Percentiles rank a stretch among this genome's conserved stretches.
phyloP scores from a whole-genome alignment of 192 early-diverging fungal species.

The Allomyces javanicus region DNA sequence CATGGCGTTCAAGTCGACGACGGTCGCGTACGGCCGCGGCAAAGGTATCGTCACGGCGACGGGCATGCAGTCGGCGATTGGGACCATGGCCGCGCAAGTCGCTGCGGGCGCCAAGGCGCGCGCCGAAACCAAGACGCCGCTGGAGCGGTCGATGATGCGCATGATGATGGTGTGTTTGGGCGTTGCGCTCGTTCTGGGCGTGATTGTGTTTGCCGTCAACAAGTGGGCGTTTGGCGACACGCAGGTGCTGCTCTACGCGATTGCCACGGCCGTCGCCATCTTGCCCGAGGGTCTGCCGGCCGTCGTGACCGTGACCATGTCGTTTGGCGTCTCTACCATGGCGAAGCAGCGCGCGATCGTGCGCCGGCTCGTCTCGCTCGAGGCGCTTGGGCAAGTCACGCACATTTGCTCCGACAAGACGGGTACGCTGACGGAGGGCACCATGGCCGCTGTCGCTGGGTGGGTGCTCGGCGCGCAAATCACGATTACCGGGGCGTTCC shows the following conservation, averaged over 20 bases:
- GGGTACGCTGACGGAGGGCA: conserved; percentile 89
- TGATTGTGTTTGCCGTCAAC: conserved; percentile 42
- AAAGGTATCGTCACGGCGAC: conserved; percentile 83
- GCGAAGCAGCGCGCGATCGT: conserved; percentile 73
- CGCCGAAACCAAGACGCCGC: conserved; percentile 30
- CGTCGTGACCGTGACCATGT: conserved; percentile 91
- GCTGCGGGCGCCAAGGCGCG: conserved; percentile 17
- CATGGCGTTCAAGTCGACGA: conserved; percentile 91
- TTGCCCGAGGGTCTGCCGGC: conserved; percentile 96
- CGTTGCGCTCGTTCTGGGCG: conserved; percentile 49
- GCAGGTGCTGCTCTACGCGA: conserved; percentile 60
- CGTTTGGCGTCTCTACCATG: conserved; percentile 84
- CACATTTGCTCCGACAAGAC: conserved; percentile 96
- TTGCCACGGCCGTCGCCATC: conserved; percentile 83
- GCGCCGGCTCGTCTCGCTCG: conserved; percentile 75
- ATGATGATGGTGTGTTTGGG: conserved; percentile 65
- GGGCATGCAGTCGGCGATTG: conserved; percentile 75
- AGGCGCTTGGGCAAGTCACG: conserved; percentile 85
- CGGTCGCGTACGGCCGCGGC: conserved; percentile 72
- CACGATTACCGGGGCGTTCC: conserved; percentile 15
- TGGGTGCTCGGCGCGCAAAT: conserved; percentile 53
- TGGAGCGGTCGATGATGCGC: conserved; percentile 57
- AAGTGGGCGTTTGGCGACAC: conserved; percentile 36
- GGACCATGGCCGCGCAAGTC: conserved; percentile 79
- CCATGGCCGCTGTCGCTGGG: conserved; percentile 75